Evolutionary conservation across 495 filamentous ascomycete genomes (phyloP).

Genomic region (Emericellopsis terricola): DNA sequence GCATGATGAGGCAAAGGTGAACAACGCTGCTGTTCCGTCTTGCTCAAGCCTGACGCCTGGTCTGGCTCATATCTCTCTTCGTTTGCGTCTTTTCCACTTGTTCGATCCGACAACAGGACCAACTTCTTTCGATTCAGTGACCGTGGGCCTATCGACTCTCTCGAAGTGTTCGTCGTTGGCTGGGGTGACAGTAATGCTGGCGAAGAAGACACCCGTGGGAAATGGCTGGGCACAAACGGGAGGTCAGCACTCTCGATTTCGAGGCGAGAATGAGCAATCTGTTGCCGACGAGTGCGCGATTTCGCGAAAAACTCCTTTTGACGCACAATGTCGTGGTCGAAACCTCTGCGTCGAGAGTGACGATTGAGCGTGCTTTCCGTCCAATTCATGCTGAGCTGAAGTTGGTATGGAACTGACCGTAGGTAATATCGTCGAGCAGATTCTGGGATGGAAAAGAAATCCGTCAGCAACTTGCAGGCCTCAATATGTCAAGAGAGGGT

Average conservation of each 20-base stretch:
- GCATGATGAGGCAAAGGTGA: background rate
- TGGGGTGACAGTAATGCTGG: background rate
- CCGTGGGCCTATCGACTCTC: background rate
- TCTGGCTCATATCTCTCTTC: too few species aligned
- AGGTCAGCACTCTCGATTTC: too few species aligned
- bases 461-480: too few species aligned
- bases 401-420: too few species aligned
- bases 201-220: background rate
- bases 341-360: background rate
- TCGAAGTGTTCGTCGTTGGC: background rate
- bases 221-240: too few species aligned
- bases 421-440: too few species aligned
- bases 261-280: too few species aligned
- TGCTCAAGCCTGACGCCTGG: too few species aligned
- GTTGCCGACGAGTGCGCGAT: background rate
- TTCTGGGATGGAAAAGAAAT: too few species aligned
- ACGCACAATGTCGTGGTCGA: background rate
- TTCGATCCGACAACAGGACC: background rate
- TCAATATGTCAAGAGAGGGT: too few species aligned
- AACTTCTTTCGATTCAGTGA: background rate
- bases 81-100: background rate
- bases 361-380: background rate
- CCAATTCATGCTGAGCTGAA: slow-evolving; percentile 1
- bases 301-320: slow-evolving; percentile 2
- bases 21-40: background rate